Percentiles rank a stretch among this genome's conserved stretches.
phyloP scores from a whole-genome alignment of 2,329 filamentous ascomycete species.

The Biscogniauxia sp. region DNA sequence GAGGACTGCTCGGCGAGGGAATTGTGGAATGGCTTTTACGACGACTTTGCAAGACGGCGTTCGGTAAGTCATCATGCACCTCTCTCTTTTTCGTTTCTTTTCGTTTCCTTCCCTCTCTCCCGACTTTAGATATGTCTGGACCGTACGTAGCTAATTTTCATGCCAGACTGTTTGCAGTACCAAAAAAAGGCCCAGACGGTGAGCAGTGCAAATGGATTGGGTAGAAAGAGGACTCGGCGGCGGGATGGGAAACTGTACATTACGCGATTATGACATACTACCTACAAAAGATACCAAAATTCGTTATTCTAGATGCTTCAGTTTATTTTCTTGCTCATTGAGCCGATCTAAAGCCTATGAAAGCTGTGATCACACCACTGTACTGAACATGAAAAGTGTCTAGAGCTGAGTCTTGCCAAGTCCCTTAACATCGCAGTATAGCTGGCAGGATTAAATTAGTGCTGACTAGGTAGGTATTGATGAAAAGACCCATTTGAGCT shows the following conservation, averaged over 20 bases:
- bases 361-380: too few relatives aligned
- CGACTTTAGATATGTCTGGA: neutral
- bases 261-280: slow-evolving; percentile 13
- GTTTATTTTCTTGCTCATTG: neutral
- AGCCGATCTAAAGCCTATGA: too few relatives aligned
- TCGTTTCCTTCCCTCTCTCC: too few relatives aligned
- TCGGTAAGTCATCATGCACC: slow-evolving; percentile 21
- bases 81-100: neutral
- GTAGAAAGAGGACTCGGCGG: slow-evolving; percentile 1
- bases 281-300: slow-evolving; percentile 13
- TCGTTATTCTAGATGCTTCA: slow-evolving; percentile 1
- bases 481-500: too few relatives aligned
- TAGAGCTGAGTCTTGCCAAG: too few relatives aligned
- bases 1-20: slow-evolving; percentile 33
- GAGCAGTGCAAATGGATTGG: neutral
- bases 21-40: slow-evolving; percentile 36
- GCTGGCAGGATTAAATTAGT: too few relatives aligned
- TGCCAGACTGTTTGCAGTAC: slow-evolving; percentile 6
- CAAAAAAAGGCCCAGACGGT: slow-evolving; percentile 4
- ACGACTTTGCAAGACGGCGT: slow-evolving; percentile 32
- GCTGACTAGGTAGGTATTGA: too few relatives aligned
- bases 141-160: slow-evolving; percentile 5
- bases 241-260: slow-evolving; percentile 7
- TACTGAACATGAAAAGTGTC: too few relatives aligned
- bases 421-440: too few relatives aligned